phyloP scores from a whole-genome alignment of 495 filamentous ascomycete species.

The Aspergillus funiculosus region DNA sequence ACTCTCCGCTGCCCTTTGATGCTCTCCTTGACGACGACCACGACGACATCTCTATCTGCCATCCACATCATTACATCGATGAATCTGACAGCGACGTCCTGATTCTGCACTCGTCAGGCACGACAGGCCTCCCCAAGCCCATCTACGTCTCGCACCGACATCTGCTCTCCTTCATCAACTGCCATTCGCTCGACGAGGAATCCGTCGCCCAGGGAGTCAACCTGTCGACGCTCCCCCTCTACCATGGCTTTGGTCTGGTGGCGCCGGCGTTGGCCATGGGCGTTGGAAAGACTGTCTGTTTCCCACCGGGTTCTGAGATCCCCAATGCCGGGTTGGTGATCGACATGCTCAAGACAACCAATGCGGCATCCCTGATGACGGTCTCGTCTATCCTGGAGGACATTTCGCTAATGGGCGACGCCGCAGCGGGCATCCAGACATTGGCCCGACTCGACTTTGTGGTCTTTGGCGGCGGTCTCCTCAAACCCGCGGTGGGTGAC shows the following conservation, averaged over 20 bases:
- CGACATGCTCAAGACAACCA: slow-evolving; percentile 21
- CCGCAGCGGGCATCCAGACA: slow-evolving; percentile 18
- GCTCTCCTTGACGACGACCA: not conserved
- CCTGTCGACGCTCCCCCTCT: slow-evolving; percentile 41
- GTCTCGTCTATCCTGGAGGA: slow-evolving; percentile 46
- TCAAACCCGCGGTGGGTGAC: slow-evolving; percentile 22
- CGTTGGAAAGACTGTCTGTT: slow-evolving; percentile 36
- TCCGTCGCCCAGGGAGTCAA: slow-evolving; percentile 28
- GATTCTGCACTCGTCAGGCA: slow-evolving; percentile 45
- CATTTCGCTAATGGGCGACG: slow-evolving; percentile 21
- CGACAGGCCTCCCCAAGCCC: slow-evolving; percentile 46
- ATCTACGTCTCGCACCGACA: slow-evolving; percentile 40
- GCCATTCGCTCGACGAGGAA: slow-evolving; percentile 26
- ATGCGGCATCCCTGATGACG: slow-evolving; percentile 36
- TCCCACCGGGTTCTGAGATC: slow-evolving; percentile 27
- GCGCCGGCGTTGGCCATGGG: slow-evolving; percentile 35
- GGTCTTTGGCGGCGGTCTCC: slow-evolving; percentile 35
- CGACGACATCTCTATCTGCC: not conserved
- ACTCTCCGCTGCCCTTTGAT: not conserved
- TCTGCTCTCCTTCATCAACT: slow-evolving; percentile 32
- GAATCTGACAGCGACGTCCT: slow-evolving; percentile 29
- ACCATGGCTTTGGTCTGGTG: slow-evolving; percentile 39
- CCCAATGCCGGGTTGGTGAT: slow-evolving; percentile 26
- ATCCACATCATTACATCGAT: not conserved
- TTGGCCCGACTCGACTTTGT: slow-evolving; percentile 36